phyloP scores from a whole-genome alignment of 164 flowering plant genomes.

The Magnolia officinalis region DNA sequence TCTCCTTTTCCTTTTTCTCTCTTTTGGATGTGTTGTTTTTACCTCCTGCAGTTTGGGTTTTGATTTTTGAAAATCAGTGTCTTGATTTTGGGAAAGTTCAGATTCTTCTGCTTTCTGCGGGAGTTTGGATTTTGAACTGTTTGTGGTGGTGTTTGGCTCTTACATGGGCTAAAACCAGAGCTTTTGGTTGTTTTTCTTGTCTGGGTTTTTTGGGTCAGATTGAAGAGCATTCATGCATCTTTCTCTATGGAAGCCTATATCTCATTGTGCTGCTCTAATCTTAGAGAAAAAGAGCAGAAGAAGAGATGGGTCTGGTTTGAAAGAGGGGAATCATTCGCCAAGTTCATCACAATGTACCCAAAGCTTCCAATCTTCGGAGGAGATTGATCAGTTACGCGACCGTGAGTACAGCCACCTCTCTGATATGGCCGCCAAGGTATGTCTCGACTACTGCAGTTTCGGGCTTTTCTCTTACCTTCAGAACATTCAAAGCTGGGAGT shows the following conservation, averaged over 20 bases:
- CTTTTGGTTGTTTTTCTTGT: conserved; percentile 9
- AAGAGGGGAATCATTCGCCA: conserved; percentile 46
- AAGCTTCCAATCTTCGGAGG: conserved; percentile 55
- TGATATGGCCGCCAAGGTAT: conserved; percentile 42
- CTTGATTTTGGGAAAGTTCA: conserved; percentile 11
- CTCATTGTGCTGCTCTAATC: conserved; percentile 79
- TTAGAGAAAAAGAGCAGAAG: conserved; percentile 67
- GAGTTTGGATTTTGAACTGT: conserved; percentile 17
- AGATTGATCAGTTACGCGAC: conserved; percentile 57
- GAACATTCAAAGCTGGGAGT: conserved; percentile 46
- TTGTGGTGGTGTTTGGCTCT: background rate
- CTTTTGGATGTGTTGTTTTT: background rate
- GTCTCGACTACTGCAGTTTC: conserved; percentile 81
- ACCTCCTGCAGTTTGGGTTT: conserved; percentile 7
- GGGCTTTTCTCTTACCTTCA: conserved; percentile 78
- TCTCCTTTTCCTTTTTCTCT: background rate
- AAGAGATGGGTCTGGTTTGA: conserved; percentile 49
- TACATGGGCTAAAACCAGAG: conserved; percentile 6
- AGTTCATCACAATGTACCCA: conserved; percentile 73
- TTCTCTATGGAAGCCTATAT: conserved; percentile 84
- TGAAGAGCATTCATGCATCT: conserved; percentile 47
- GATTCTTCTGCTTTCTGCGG: conserved; percentile 14
- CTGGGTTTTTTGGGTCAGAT: conserved; percentile 12
- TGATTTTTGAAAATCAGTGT: conserved; percentile 13
- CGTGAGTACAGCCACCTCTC: conserved; percentile 55